Percentiles rank a stretch among this genome's conserved stretches.
Evolutionary conservation across 768 basidiomycete genomes (phyloP).

Genomic region (Butyriboletus loyo): DNA sequence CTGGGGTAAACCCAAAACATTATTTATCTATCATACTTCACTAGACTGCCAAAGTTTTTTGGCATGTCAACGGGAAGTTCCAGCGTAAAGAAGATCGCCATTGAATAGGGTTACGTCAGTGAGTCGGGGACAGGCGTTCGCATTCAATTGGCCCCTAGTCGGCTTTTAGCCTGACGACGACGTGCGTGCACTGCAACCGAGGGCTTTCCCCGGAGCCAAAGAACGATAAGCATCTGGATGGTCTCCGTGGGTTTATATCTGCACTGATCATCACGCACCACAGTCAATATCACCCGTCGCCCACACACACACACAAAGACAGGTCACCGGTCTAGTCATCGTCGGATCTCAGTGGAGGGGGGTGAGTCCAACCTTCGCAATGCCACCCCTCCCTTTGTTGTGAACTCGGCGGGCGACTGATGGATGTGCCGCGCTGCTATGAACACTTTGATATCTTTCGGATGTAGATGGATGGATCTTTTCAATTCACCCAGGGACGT

Average conservation of each 20-base stretch:
- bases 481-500: not conserved
- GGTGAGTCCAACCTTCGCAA: not conserved
- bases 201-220: no score
- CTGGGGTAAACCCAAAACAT: constrained; percentile 4
- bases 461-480: not conserved
- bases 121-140: not conserved
- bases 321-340: not conserved
- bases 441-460: not conserved
- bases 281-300: not conserved
- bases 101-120: not conserved
- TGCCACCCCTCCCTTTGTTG: not conserved
- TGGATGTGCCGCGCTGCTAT: not conserved
- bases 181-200: not conserved
- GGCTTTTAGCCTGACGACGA: not conserved
- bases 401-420: not conserved
- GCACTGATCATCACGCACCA: not conserved
- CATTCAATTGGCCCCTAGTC: not conserved
- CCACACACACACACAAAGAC: not conserved
- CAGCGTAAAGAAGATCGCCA: not conserved
- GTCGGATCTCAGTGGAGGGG: no score
- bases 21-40: constrained; percentile 1
- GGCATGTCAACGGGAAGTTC: constrained; percentile 1
- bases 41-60: no score
- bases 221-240: not conserved
- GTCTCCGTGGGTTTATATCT: not conserved